These are phyloP conservation scores for Hanseniaspora occidentalis DNA, from an alignment of 805 yeast species.

Conservation along the genomic window DNA sequence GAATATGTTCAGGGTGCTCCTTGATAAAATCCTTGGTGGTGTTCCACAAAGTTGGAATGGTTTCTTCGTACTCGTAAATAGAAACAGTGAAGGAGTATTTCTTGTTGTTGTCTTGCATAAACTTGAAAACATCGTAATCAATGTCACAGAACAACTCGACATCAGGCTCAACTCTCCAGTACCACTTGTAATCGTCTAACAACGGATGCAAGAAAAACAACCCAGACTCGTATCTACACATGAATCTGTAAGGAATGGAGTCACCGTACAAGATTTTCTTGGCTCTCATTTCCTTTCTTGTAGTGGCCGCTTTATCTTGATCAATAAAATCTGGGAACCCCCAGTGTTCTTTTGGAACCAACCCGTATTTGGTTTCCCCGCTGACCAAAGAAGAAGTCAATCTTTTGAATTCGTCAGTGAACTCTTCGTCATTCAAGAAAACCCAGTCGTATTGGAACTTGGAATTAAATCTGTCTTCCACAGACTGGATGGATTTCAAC, in stretches of 20 bases:
- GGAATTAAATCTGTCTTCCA: slow-evolving; percentile 82
- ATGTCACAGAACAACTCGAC: slow-evolving; percentile 72
- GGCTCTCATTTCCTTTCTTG: slow-evolving; percentile 40
- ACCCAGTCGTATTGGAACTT: slow-evolving; percentile 89
- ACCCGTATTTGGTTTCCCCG: slow-evolving; percentile 68
- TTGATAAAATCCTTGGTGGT: slow-evolving; percentile 50
- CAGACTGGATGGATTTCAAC: slow-evolving; percentile 52
- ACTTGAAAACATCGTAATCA: slow-evolving; percentile 68
- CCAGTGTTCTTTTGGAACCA: slow-evolving; percentile 81
- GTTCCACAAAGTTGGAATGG: slow-evolving; percentile 70
- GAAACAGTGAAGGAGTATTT: slow-evolving; percentile 70
- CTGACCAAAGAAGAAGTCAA: slow-evolving; percentile 56
- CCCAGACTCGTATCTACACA: slow-evolving; percentile 89
- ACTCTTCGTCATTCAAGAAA: slow-evolving; percentile 78
- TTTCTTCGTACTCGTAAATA: slow-evolving; percentile 57
- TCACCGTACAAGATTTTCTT: slow-evolving; percentile 50
- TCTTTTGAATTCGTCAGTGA: slow-evolving; percentile 66
- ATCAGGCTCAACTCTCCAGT: slow-evolving; percentile 93
- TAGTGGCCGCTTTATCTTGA: slow-evolving; percentile 46
- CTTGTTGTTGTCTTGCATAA: slow-evolving; percentile 66
- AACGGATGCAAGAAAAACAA: slow-evolving; percentile 73
- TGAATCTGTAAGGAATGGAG: slow-evolving; percentile 64
- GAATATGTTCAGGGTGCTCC: slow-evolving; percentile 46
- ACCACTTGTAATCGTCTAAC: slow-evolving; percentile 68
- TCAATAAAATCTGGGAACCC: slow-evolving; percentile 77